Base-by-base conservation (phyloP, 257 asterid genomes). In the Handroanthus guayacan region DNA sequence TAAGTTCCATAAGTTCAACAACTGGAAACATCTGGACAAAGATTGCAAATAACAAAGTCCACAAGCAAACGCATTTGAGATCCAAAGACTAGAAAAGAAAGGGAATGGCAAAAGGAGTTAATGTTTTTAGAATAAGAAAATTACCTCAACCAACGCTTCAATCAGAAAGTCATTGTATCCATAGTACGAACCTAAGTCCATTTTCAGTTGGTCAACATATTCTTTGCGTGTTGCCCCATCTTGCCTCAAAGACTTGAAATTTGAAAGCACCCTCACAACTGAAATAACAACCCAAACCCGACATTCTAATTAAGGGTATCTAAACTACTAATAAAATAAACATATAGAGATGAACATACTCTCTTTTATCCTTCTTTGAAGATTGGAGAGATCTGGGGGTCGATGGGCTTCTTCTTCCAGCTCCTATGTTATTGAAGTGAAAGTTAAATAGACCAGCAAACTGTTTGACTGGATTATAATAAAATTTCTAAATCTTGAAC, bases 91-190 rank as follows among this genome's bases (percentile, higher is more conserved):
- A 51, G 18, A 50, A 56, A 31, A 45, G 63, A 55, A 52, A n/a
- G 8, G 45, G 69, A 17, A n/a, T 41, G 12, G 14, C 31, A 69
- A 52, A 58, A 68, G 14, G 5, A 67, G 43, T 56, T 34, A 1
- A n/a, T 41, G 31, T 50, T 62, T 66, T 17, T 12, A 76, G 60
- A 74, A 17, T 10, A 56, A 52, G 48, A 54, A 43, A 79, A 66
- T 65, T 71, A 95, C 99, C 99, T 95, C 99, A 71, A 92, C 83
- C 81, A 95, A 78, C 9, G 90, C 75, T 69, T 89, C 93, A 78
- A 91, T 86, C 63, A 95, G 87, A 79, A 95, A 92, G 52, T 91
- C 97, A 80, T 95, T 95, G 88, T 95, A 95, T 60, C 97, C 98
- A 80, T 90, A 94, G 75, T 91, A 94, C 36, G 97, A 84, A 71